Evolutionary conservation across 1,284 basidiomycete species (phyloP).

Genomic region (Grifola frondosa): DNA sequence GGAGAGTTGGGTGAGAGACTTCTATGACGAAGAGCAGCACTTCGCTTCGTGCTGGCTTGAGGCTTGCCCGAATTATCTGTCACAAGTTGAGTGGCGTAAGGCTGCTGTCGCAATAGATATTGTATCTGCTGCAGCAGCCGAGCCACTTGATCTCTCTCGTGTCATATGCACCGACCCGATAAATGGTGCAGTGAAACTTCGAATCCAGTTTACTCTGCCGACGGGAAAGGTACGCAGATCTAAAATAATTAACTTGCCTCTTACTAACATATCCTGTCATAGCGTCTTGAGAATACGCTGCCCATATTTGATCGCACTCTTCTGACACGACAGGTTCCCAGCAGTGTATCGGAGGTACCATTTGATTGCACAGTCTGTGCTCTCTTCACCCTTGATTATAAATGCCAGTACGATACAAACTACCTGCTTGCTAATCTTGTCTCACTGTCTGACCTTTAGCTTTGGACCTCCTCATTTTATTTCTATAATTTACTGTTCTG

Average conservation of each 20-base stretch:
- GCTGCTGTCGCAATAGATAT: background rate
- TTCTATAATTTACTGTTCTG: too few species aligned
- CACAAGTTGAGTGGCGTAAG: background rate
- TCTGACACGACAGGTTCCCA: background rate
- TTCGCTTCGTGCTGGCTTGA: constrained; percentile 2
- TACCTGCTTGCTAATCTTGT: background rate
- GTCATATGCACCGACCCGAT: background rate
- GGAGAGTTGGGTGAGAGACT: background rate
- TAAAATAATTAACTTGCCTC: too few species aligned
- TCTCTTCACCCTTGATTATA: background rate
- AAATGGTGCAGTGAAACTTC: background rate
- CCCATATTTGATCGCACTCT: background rate
- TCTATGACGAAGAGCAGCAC: background rate
- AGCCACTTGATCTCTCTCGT: background rate
- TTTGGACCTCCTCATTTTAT: too few species aligned
- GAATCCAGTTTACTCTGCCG: background rate
- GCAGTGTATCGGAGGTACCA: background rate
- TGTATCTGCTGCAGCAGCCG: background rate
- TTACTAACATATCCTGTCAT: too few species aligned
- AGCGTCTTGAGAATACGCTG: background rate
- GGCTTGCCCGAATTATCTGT: background rate
- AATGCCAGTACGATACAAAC: background rate
- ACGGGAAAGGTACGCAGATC: background rate
- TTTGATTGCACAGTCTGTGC: background rate
- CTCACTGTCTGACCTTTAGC: too few species aligned